phyloP scores from a whole-genome alignment of 371 early-diverging fungal species.

The Coemansia sp. region DNA sequence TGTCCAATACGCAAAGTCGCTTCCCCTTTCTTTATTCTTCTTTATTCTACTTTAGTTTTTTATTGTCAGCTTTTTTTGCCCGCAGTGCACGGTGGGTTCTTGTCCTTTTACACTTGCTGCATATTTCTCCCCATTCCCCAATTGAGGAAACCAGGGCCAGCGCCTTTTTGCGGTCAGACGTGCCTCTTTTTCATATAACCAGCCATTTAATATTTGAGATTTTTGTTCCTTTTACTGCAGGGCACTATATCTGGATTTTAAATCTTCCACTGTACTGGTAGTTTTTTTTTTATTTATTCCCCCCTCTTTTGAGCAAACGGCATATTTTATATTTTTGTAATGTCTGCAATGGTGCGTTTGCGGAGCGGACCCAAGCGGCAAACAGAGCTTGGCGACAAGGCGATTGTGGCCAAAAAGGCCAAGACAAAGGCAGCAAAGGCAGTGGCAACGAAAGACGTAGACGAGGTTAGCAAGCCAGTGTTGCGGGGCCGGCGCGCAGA shows the following conservation, averaged over 20 bases:
- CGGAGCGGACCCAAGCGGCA: constrained; percentile 41
- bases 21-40: constrained; percentile 11
- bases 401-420: constrained; percentile 15
- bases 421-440: not conserved
- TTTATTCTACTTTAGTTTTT: not conserved
- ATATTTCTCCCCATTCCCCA: not conserved
- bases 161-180: constrained; percentile 7
- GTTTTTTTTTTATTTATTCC: not conserved
- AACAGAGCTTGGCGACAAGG: not conserved
- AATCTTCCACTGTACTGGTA: not conserved
- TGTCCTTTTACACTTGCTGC: constrained; percentile 6
- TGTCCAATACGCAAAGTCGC: not conserved
- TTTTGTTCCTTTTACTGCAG: not conserved
- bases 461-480: not conserved
- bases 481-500: not conserved
- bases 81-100: not conserved
- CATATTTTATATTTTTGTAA: not conserved
- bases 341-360: constrained; percentile 45
- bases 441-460: not conserved
- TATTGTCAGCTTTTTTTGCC: not conserved
- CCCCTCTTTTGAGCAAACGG: not conserved
- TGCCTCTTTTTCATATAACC: not conserved
- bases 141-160: not conserved
- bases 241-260: not conserved
- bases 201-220: not conserved